Base-by-base conservation (phyloP, 1,284 basidiomycete genomes). In the Cutaneotrichosporon daszewskae region DNA sequence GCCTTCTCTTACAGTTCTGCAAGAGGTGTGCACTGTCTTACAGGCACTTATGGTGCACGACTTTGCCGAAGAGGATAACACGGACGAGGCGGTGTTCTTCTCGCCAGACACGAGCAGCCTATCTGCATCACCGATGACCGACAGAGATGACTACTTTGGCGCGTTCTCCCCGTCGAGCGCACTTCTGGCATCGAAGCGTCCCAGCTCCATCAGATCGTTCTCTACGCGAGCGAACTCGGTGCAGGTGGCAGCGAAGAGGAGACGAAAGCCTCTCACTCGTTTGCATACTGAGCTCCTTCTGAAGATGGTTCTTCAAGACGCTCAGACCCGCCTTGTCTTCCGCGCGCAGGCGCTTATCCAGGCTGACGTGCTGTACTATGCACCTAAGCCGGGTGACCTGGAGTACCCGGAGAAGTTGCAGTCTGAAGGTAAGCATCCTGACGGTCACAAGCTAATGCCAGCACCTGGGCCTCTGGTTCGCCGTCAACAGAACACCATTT, bases 11-110 rank as follows among this genome's bases (percentile, higher is more conserved):
- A 83, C 83, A 1, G 82, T 83, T 0, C 79, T 96, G 2, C 91
- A 89, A 60, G 86, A 91, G 68, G 85, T 95, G 23, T 95, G 90
- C 74, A 94, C 87, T 0, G 87, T 95, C 17, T 75, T 95, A 2
- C 87, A 91, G 66, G 90, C 89, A 0, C 75, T 95, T 32, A 94
- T 95, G 87, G 85, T 92, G 2, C 79, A 90, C 26, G 88, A 92
- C 59, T 44, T 68, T 16, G 32, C 40, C 14, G 53, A 46, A 13
- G 53, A 43, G 12, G 49, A 53, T 20, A 55, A 59, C 14, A 40
- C 44, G 2, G 59, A 64, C 24, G 45, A 59, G 19, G 51, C 41
- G 10, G 49, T 40, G 19, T 17, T 47, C 32, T 39, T 47, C 22
- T 53, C 60, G 3, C 64, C 62, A 2, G 42, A 37, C 2, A 53